Evolutionary conservation across 176 grass and related monocot genomes (phyloP).

Genomic region (bread wheat (Triticum aestivum)): IWGSC_CS_RefSeq_v2.1 NC_057804.1:499425567-499426066

Average conservation of each 20-base stretch:
- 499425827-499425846: not conserved
- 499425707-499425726: constrained; percentile 1
- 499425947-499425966: not conserved
- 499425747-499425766: constrained; percentile 17
- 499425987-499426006: not conserved
- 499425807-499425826: not conserved
- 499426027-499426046: not conserved
- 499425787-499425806: not conserved
- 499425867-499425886: not conserved
- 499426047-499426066: not conserved
- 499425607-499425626: not conserved
- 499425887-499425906: not conserved
- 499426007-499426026: not conserved
- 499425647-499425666: not conserved
- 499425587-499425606: not conserved
- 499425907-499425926: not conserved
- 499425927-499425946: not conserved
- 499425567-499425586: constrained; percentile 1
- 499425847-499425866: not conserved
- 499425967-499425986: not conserved
- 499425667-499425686: not conserved
- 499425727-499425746: not conserved
- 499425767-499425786: not conserved
- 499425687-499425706: constrained; percentile 10
- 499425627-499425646: not conserved